These are phyloP conservation scores for Exidia glandulosa DNA, from an alignment of 768 basidiomycete species.

Conservation along the genomic window DNA sequence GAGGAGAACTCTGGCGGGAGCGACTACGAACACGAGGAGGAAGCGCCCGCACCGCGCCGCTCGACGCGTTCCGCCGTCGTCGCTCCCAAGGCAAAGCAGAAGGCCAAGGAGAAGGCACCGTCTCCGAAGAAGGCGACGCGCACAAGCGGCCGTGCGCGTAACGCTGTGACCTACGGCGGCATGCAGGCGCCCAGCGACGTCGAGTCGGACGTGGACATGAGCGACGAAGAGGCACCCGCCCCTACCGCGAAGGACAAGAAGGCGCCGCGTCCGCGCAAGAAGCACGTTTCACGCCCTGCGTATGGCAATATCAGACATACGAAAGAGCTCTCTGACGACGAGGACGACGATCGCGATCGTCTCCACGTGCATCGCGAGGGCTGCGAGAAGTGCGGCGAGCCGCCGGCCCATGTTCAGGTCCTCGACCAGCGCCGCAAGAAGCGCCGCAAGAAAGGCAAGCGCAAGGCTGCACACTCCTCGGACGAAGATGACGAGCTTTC, in stretches of 20 bases:
- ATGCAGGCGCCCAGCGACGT: background rate
- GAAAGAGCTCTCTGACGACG: conserved; percentile 42
- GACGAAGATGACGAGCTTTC: conserved; percentile 44
- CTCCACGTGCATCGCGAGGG: conserved; percentile 48
- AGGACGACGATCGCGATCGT: conserved; percentile 24
- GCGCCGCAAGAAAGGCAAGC: conserved; percentile 26
- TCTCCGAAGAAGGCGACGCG: background rate
- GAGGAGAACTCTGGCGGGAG: background rate
- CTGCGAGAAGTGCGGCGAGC: conserved; percentile 62
- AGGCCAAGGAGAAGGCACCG: background rate
- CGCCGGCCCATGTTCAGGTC: conserved; percentile 47
- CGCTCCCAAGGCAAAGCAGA: background rate
- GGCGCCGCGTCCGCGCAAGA: background rate
- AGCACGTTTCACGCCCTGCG: background rate
- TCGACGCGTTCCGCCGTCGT: background rate
- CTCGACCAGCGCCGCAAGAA: conserved; percentile 10
- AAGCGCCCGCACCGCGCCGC: background rate
- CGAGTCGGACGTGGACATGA: background rate
- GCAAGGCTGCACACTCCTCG: conserved; percentile 31
- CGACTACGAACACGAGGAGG: background rate
- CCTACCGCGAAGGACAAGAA: background rate
- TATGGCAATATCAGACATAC: conserved; percentile 36
- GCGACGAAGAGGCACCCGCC: background rate
- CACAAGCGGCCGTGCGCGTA: background rate
- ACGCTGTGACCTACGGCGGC: background rate